Evolutionary conservation across 1,139 yeast species (phyloP), one percentile per base, ranked within the genome.

Genomic region (Yamadazyma dushanensis): DNA sequence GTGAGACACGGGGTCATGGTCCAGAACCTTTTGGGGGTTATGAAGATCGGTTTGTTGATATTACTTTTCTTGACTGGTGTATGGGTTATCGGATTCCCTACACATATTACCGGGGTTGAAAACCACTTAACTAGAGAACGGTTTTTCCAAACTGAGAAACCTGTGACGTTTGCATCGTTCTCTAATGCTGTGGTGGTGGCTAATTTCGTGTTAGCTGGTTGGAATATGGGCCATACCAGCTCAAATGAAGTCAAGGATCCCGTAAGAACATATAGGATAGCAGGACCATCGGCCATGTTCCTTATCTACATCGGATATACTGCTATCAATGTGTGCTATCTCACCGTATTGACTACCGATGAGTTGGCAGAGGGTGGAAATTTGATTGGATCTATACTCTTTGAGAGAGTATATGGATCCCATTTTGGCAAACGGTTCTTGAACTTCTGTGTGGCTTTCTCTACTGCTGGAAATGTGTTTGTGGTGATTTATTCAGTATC

Each of bases 171-270:
- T 1, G 63, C 83, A 0, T 65, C 76, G 1, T 61, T 78, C 41
- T 73, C 83, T 0, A 61, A 76, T 37, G 83, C 83, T 0, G 68
- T 79, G 17, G 67, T 79, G 14, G 76, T 76, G 48, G 80, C 83
- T 2, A 66, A 77, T 38, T 80, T 77, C 57, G 76, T 83, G 5
- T 78, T 73, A 41, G 66, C 77, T 3, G 87, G 87, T 3, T 80
- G 86, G 86, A 78, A 72, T 45, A 61, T 77, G 14, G 81, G 79
- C 5, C 85, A 80, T 49, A 70, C 80, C 0, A 82, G 78, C 10
- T 66, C 82, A 1, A 76, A 76, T 35, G 87, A 80, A 48, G 74
- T 80, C 24, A 72, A 73, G 38, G 74, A 80, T 45, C 86, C 85
- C 0, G 61, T 66, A 0, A 56, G 75, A 29, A 79, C 84, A 0